Evolutionary conservation across 192 early-diverging fungal species (phyloP).

Genomic region (Pilaira anomala): DNA sequence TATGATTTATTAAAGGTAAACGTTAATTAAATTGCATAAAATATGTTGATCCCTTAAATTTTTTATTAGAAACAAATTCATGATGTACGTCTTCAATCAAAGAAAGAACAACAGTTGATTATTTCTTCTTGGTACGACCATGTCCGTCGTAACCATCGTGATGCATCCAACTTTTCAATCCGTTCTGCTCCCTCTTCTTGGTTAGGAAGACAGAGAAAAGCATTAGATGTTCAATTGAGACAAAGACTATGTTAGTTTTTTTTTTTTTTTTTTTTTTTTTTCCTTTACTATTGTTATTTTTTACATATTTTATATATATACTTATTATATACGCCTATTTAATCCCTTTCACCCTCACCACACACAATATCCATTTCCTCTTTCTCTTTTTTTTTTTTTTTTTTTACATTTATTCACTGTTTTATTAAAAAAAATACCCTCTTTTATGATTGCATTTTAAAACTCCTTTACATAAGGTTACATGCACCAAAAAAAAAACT

Average conservation of each 20-base stretch:
- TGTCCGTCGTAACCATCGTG: constrained; percentile 36
- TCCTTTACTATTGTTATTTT: background rate
- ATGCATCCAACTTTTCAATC: constrained; percentile 44
- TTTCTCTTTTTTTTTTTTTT: too few relatives aligned
- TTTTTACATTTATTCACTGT: too few relatives aligned
- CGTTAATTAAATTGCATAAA: background rate
- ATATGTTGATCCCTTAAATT: background rate
- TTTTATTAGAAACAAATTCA: constrained; percentile 57
- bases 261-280: background rate
- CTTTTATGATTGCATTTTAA: too few relatives aligned
- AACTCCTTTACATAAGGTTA: too few relatives aligned
- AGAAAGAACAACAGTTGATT: constrained; percentile 78
- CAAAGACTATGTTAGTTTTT: constrained; percentile 23
- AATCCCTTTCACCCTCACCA: too few relatives aligned
- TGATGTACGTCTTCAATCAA: constrained; percentile 66
- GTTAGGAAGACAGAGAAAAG: constrained; percentile 69
- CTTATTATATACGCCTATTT: too few relatives aligned
- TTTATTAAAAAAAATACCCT: too few relatives aligned
- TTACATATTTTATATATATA: background rate
- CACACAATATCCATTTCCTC: too few relatives aligned
- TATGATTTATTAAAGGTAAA: constrained; percentile 34
- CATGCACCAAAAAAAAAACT: too few relatives aligned
- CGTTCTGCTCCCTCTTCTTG: constrained; percentile 60
- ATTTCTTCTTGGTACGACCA: constrained; percentile 78
- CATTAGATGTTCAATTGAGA: constrained; percentile 53